Evolutionary conservation across 169 alveolate species (phyloP), one percentile per base, ranked within the genome.

Genomic region (Cryptosporidium parvum): DNA sequence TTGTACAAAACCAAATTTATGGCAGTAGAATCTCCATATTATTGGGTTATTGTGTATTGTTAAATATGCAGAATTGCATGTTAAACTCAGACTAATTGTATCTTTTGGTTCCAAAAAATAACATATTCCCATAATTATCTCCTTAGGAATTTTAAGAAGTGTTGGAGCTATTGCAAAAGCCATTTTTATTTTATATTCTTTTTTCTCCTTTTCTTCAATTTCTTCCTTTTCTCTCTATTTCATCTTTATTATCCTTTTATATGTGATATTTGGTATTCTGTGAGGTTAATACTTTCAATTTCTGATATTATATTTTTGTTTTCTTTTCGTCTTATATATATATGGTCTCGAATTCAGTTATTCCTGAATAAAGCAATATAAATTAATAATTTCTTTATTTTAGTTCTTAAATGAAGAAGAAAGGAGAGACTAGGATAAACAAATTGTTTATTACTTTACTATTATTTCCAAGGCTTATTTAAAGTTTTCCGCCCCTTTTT

Each of bases 11-110:
- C 89, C 89, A 65, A 21, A 62, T 29, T 62, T 62, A 31, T 80
- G 75, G 23, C 89, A 80, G 56, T 80, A 80, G 9, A 80, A 80
- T 51, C 89, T 80, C 89, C 89, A 80, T 3, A 80, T 80, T 21
- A 80, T 80, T 37, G 89, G 75, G 26, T 48, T 62, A 48, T 80
- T 80, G 18, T 80, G 73, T 0, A 80, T 65, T n/a, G 21, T 18
- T 44, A 48, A 21, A 31, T 80, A 80, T 6, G 48, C 44, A 39
- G 75, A 56, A 3, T 80, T 80, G 45, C 75, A 61, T 39, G 62
- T 45, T 29, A 80, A 48, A 31, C 87, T 80, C 26, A 80, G 51
- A 44, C 18, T 35, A 39, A 80, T 80, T 16, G 80, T 45, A 31
- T 65, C 75, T 3, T 62, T 65, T 9, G 87, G 87, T 4, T 65